phyloP scores from a whole-genome alignment of 768 basidiomycete genomes.

The Lactarius quietus region DNA sequence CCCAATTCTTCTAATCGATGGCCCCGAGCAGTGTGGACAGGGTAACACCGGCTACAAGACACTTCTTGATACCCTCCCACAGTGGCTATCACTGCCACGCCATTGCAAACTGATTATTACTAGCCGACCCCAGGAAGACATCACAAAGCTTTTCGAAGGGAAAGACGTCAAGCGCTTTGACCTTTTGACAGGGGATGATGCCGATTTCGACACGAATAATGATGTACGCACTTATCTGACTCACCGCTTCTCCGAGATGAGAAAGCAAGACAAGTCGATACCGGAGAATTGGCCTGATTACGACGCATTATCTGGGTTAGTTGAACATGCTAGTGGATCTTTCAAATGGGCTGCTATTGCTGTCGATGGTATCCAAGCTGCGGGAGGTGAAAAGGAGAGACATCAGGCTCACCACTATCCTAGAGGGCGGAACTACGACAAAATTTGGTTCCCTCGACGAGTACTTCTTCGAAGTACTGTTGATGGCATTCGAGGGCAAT shows the following conservation, averaged over 20 bases:
- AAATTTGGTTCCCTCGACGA: slow-evolving; percentile 9
- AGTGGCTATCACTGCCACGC: slow-evolving; percentile 12
- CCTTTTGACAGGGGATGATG: slow-evolving; percentile 10
- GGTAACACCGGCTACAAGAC: not conserved
- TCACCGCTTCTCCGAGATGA: slow-evolving; percentile 17
- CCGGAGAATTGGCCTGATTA: slow-evolving; percentile 12
- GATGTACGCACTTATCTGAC: slow-evolving; percentile 14
- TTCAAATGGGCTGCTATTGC: slow-evolving; percentile 21
- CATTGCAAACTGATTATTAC: slow-evolving; percentile 23
- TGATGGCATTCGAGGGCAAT: not conserved
- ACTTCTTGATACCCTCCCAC: slow-evolving; percentile 7
- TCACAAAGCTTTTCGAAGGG: slow-evolving; percentile 10
- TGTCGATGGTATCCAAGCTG: slow-evolving; percentile 5
- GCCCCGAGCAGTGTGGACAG: slow-evolving; percentile 13
- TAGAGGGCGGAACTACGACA: slow-evolving; percentile 8
- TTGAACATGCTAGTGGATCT: slow-evolving; percentile 3
- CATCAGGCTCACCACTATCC: slow-evolving; percentile 2
- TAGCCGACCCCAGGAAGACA: slow-evolving; percentile 14
- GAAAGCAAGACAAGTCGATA: slow-evolving; percentile 8
- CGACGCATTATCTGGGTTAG: slow-evolving; percentile 9
- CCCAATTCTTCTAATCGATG: slow-evolving; percentile 18
- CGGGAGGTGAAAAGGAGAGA: not conserved
- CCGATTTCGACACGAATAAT: not conserved
- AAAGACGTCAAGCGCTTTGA: slow-evolving; percentile 11
- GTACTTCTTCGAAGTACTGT: slow-evolving; percentile 6